Evolutionary conservation across 2,329 filamentous ascomycete genomes (phyloP).

Genomic region (Cordyceps fumosorosea): DNA sequence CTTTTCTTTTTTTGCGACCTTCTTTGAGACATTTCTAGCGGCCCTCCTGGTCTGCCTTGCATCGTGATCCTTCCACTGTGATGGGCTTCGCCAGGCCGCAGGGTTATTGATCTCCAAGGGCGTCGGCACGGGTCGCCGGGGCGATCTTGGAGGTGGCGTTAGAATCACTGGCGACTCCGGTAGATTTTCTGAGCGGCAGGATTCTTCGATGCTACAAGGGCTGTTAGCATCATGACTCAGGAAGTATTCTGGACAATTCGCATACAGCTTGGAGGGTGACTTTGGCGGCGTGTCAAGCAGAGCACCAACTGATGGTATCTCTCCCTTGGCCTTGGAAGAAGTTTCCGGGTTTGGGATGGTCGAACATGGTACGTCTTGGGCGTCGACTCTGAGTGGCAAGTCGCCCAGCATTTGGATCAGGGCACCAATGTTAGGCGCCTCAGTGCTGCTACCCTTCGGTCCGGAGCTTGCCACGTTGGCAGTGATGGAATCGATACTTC

Average conservation of each 20-base stretch:
- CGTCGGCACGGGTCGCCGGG: not conserved
- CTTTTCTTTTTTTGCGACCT: not conserved
- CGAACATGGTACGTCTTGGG: not conserved
- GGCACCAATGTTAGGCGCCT: conserved; percentile 1
- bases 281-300: conserved; percentile 24
- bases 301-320: conserved; percentile 15
- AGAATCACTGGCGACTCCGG: not conserved
- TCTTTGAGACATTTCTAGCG: not conserved
- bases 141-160: conserved; percentile 15
- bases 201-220: not conserved
- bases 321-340: not conserved
- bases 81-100: conserved; percentile 13
- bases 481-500: conserved; percentile 4
- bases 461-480: not conserved
- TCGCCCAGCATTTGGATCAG: conserved; percentile 7
- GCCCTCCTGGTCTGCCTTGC: not conserved
- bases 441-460: not conserved
- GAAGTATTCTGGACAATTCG: not conserved
- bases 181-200: not conserved
- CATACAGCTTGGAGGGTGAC: conserved; percentile 25
- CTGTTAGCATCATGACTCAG: not conserved
- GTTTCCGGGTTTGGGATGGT: not conserved
- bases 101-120: conserved; percentile 10
- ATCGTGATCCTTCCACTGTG: conserved; percentile 4
- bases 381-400: not conserved